A percentile compares a stretch with the other conserved stretches of the same genome.
Conservation (phyloP, 495 filamentous ascomycete genomes). For the Hypoxylon crocopeplum region DNA sequence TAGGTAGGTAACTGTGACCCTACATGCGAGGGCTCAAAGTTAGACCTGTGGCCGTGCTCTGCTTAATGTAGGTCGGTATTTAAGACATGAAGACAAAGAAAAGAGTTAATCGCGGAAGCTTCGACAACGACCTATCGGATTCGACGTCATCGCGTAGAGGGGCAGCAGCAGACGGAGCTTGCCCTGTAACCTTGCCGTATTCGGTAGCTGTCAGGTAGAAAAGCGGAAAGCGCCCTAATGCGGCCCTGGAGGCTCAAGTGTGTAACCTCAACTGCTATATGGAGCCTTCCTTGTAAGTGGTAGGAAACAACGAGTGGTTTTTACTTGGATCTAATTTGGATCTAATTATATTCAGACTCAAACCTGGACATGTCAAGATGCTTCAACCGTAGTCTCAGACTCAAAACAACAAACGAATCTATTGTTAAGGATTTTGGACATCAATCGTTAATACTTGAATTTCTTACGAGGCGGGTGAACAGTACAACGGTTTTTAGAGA, state of each 20-base stretch:
- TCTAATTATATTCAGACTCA: too few relatives aligned
- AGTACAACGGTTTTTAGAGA: not conserved
- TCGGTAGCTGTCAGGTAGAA: too few relatives aligned
- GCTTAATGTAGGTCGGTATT: too few relatives aligned
- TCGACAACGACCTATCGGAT: slow-evolving; percentile 15
- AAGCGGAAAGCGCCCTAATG: too few relatives aligned
- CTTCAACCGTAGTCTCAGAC: not conserved
- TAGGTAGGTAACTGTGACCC: too few relatives aligned
- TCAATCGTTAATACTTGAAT: not conserved
- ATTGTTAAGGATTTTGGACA: slow-evolving; percentile 1
- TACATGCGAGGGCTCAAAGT: too few relatives aligned
- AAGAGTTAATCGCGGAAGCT: slow-evolving; percentile 19
- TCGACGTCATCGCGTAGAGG: slow-evolving; percentile 28
- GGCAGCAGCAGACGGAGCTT: slow-evolving; percentile 1
- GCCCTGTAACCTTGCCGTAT: not conserved
- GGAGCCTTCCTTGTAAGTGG: too few relatives aligned
- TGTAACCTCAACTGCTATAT: too few relatives aligned
- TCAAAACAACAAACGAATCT: slow-evolving; percentile 8
- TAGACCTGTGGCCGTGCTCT: too few relatives aligned
- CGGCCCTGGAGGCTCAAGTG: too few relatives aligned
- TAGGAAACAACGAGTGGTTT: too few relatives aligned
- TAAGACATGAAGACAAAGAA: not conserved
- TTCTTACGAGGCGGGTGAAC: slow-evolving; percentile 1
- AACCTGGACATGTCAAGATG: slow-evolving; percentile 24
- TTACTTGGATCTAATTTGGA: too few relatives aligned